Base-by-base conservation (phyloP, 495 filamentous ascomycete species). In the Aspergillus kassunensis region DNA sequence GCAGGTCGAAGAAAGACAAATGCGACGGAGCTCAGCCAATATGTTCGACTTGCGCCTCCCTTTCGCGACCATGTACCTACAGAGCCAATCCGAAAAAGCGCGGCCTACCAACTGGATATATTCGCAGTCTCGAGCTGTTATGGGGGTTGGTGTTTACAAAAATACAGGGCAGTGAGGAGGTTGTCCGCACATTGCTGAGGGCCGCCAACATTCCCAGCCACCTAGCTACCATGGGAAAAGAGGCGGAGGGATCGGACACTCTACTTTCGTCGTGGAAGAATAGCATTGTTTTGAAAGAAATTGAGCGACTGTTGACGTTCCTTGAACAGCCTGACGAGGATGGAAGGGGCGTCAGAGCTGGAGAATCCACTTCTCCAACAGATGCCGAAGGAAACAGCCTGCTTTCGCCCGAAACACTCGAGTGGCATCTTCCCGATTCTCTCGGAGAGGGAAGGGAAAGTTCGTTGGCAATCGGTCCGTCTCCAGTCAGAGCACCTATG, bases 81-180 rank as follows among this genome's bases (percentile, higher is more conserved):
- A 77, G 83, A 34, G 73, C 79, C 40, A 82, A 78, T 44, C 80
- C 85, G 3, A 88, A 86, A 68, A 90, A 89, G 60, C 74, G 86
- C 52, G 86, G 72, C 25, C 61, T 75, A 16, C 72, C 71, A 10
- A 73, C 71, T 13, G 72, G 72, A 6, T 75, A 75, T 39, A 70
- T 71, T 49, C 69, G 67, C 44, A 66, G 65, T 0, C 60, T 74
- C 30, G 72, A 73, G 46, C 39, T 71, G 43, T 58, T 73, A 49
- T 74, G 67, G 70, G 68, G 69, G 13, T 58, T 76, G 40, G 65
- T 67, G 3, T 74, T 75, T 34, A 63, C 61, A 51, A 70, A 67
- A 39, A 75, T 73, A 23, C 65, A 67, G 36, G 69, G 69, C 0
- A 73, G 71, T 42, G 72, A 75, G 57, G 69, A 75, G 55, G 67